Conservation (phyloP, 139 green algal species). For the Chlorella sp. region DNA sequence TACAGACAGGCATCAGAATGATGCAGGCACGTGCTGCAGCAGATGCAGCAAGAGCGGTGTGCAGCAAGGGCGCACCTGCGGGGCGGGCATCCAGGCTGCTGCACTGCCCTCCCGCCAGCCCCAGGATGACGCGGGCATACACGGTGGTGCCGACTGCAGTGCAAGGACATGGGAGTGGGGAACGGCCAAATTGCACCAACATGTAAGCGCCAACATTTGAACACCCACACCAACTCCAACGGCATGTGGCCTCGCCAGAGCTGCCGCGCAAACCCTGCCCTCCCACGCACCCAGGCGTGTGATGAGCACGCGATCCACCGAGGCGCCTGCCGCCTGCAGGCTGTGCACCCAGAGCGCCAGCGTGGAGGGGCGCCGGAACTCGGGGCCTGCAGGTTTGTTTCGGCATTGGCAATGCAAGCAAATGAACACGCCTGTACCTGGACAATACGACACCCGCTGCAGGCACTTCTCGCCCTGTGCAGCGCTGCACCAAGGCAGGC, state of each 20-base stretch:
- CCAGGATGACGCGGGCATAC: constrained; percentile 41
- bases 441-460: too few species aligned
- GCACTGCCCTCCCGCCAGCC: constrained; percentile 17
- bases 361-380: constrained; percentile 41
- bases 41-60: neutral
- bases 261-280: neutral
- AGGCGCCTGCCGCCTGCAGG: constrained; percentile 37
- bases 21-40: too few species aligned
- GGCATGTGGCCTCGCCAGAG: too few species aligned
- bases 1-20: neutral
- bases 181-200: too few species aligned
- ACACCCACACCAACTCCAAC: too few species aligned
- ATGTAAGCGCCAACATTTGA: too few species aligned
- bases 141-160: constrained; percentile 35
- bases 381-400: neutral
- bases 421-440: too few species aligned
- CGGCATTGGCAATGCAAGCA: too few species aligned
- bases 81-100: constrained; percentile 43
- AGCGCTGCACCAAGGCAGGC: too few species aligned
- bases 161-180: neutral
- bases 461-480: too few species aligned
- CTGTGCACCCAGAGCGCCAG: constrained; percentile 39
- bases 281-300: constrained; percentile 28
- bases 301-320: constrained; percentile 44
- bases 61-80: neutral